phyloP scores from a whole-genome alignment of 352 stramenopile species.

The Poterioochromonas sp. region DNA sequence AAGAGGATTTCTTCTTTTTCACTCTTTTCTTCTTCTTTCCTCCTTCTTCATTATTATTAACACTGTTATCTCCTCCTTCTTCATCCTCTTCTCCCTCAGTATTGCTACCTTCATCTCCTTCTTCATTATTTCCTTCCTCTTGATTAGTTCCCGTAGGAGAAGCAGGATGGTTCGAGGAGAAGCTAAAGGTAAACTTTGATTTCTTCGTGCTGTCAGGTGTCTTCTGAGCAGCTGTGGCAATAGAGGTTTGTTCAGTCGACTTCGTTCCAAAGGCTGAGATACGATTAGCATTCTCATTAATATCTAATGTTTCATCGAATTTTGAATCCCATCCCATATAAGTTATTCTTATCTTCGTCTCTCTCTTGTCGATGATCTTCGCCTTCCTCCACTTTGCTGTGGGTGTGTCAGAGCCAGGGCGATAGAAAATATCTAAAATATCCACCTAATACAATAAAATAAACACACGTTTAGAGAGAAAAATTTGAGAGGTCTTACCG shows the following conservation, averaged over 20 bases:
- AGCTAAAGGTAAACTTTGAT: too few species aligned
- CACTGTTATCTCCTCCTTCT: background rate
- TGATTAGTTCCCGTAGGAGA: background rate
- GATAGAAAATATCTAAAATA: constrained; percentile 5
- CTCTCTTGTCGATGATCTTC: background rate
- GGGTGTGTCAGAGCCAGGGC: background rate
- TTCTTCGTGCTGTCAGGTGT: background rate
- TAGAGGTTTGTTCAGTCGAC: background rate
- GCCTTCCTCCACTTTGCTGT: background rate
- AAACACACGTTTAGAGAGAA: too few species aligned
- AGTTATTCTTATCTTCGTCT: background rate
- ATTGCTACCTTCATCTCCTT: background rate
- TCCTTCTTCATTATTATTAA: background rate
- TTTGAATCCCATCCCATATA: constrained; percentile 23
- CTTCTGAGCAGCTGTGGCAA: background rate
- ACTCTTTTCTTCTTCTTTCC: background rate
- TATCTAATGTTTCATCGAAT: constrained; percentile 18
- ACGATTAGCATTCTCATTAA: background rate
- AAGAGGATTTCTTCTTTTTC: too few species aligned
- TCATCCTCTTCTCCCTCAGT: background rate
- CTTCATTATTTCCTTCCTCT: background rate
- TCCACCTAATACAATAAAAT: constrained; percentile 24
- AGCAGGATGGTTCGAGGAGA: background rate
- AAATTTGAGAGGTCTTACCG: too few species aligned
- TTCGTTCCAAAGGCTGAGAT: background rate